Conservation (phyloP, 305 asterid species). For the Salvia sclarea region DNA sequence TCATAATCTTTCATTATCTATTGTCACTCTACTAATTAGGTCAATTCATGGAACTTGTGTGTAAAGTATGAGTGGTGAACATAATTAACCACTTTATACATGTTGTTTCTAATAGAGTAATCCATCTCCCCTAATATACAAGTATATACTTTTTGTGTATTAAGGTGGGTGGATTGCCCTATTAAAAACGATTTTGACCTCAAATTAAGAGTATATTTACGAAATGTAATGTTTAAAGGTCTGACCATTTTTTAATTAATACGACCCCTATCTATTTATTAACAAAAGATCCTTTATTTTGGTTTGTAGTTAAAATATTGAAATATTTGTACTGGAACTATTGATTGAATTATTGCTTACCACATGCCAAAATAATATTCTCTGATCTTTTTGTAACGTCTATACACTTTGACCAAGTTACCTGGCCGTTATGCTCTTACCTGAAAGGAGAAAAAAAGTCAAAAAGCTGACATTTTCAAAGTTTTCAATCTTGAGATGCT, state of each 20-base stretch:
- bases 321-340: neutral
- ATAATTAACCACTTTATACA: too few species aligned
- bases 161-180: too few species aligned
- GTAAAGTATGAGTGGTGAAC: neutral
- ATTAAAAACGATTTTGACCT: too few species aligned
- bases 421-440: conserved; percentile 11
- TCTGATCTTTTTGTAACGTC: neutral
- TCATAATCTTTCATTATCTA: neutral
- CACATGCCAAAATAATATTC: conserved; percentile 14
- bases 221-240: too few species aligned
- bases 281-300: neutral
- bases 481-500: neutral
- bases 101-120: too few species aligned
- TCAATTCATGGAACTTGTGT: neutral
- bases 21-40: neutral
- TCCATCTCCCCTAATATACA: too few species aligned
- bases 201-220: too few species aligned
- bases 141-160: too few species aligned
- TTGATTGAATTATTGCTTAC: neutral
- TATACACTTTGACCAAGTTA: conserved; percentile 27
- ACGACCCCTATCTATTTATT: too few species aligned
- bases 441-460: neutral
- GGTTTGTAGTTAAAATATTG: neutral
- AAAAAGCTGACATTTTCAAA: neutral
- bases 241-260: too few species aligned